Base-by-base conservation (phyloP, 2,329 filamentous ascomycete species). In the Scedosporium dehoogii region DNA sequence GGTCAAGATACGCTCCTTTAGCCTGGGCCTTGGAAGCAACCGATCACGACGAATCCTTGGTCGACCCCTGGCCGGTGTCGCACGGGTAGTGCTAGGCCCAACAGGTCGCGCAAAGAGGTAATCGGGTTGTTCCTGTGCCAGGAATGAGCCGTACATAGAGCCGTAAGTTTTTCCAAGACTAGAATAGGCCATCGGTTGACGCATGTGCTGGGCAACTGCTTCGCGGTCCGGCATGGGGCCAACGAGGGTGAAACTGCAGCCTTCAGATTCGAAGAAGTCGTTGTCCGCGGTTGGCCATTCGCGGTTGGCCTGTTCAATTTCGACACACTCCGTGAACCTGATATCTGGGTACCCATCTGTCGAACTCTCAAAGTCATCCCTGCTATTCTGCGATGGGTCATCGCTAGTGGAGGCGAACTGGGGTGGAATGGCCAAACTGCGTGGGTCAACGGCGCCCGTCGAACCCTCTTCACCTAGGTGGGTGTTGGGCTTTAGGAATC, bases 401-500 rank as follows among this genome's bases (percentile, higher is more conserved):
- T n/a, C 16, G 9, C 5, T 10, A 1, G 58, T 14, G 21, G n/a
- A 25, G 9, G 48, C 21, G 18, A 25, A 21, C 48, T 23, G 21
- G 48, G n/a, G 48, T 33, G 29, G 29, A 33, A 25, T 21, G 44
- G n/a, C 27, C 23, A 25, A 16, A 29, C 29, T 48, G 42, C 16
- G 21, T 6, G 42, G 23, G 16, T 60, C 58, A 27, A 25, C 42
- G 21, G 25, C 44, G 3, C n/a, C n/a, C 12, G 23, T 38, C 7
- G 44, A 53, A 42, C 51, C 61, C 7, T 73, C 70, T 21, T 74
- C 72, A 1, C 71, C 72, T 23, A 79, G 65, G 29, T 69, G 71
- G 0, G 73, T 76, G 33, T 79, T 80, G 7, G 78, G 77, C 6
- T 71, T 69, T n/a, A 80, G 68, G 59, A 80, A 78, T 4, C 69